Evolutionary conservation across 345 rosid genomes (phyloP), one percentile per base, ranked within the genome.

Genomic region (Viola odorata): DNA sequence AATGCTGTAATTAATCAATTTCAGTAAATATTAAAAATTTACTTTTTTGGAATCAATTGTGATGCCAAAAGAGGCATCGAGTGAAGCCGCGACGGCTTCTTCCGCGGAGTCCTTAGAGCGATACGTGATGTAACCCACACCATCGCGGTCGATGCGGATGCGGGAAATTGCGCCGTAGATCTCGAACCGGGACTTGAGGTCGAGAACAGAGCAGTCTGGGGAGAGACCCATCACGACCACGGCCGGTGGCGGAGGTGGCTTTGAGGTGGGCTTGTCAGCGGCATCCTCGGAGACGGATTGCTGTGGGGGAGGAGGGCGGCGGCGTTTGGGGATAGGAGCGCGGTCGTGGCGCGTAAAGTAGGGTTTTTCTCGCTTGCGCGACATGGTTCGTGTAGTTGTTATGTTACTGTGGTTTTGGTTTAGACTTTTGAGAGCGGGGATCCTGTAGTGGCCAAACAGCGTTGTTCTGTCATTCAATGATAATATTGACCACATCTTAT

Each of bases 121-220:
- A 55, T 68, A 92, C 0, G 79, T 61, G 58, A 92, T 67, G 72
- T 63, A 74, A 7, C 96, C 95, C 48, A 79, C 75, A 45, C 81
- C 82, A 50, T 85, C 84, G 7, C 82, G 70, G 63, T 84, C 87
- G 70, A 89, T 89, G 50, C 95, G 88, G 69, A 85, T 85, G 61
- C 96, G 85, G 45, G 95, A 89, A 50, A 91, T 83, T 3, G 95
- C 50, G 14, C 98, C 96, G 81, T 89, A 87, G 80, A 91, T 87
- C 92, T 87, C 92, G 82, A 91, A 87, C 67, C 92, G 81, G 4
- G 91, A 87, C 76, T 91, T 91, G 52, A 91, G 79, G 73, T 89
- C 96, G 37, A 91, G 82, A 8, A 91, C 98, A n/a, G 98, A 87
- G 63, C 88, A 85, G 68, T 75, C 70, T 32, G 67, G 65, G 6